A percentile compares a stretch with the other conserved stretches of the same genome.
Conservation (phyloP, 2,329 filamentous ascomycete genomes). For the Malbranchea zuffiana region DNA sequence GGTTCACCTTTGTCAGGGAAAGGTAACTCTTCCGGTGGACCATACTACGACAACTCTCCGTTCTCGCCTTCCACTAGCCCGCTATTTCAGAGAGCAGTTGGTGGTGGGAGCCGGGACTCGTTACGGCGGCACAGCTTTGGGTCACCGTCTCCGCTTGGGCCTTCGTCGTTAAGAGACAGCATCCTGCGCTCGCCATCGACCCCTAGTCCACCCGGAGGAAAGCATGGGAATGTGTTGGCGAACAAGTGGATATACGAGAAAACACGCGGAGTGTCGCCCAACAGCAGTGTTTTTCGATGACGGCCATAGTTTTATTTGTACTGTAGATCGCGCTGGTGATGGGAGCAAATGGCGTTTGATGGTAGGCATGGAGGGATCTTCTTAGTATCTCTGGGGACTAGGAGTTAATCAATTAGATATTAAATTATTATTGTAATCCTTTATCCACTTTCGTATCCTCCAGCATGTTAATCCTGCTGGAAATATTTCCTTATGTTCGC, state of each 20-base stretch:
- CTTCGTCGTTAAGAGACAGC: constrained; percentile 31
- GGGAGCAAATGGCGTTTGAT: constrained; percentile 1
- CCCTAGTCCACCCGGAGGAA: constrained; percentile 55
- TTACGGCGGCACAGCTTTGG: constrained; percentile 53
- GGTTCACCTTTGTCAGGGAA: constrained; percentile 31
- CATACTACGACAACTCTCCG: constrained; percentile 36
- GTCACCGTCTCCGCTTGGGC: constrained; percentile 44
- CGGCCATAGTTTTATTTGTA: constrained; percentile 1
- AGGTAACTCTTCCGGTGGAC: constrained; percentile 26
- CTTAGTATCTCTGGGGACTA: too few relatives aligned
- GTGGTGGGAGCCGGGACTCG: constrained; percentile 28
- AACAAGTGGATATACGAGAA: constrained; percentile 94
- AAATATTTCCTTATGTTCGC: too few relatives aligned
- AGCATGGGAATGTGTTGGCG: constrained; percentile 67
- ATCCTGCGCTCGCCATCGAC: constrained; percentile 51
- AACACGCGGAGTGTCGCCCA: constrained; percentile 39
- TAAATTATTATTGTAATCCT: too few relatives aligned
- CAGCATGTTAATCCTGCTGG: too few relatives aligned
- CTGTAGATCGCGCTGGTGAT: not conserved
- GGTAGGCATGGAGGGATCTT: not conserved
- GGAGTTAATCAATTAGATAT: too few relatives aligned
- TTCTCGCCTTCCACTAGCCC: constrained; percentile 46
- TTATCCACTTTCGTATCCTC: too few relatives aligned
- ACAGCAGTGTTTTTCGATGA: constrained; percentile 24
- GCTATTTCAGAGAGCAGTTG: constrained; percentile 58